Conservation (phyloP, 1,139 yeast genomes). For the Geotrichum klebahnii region DNA sequence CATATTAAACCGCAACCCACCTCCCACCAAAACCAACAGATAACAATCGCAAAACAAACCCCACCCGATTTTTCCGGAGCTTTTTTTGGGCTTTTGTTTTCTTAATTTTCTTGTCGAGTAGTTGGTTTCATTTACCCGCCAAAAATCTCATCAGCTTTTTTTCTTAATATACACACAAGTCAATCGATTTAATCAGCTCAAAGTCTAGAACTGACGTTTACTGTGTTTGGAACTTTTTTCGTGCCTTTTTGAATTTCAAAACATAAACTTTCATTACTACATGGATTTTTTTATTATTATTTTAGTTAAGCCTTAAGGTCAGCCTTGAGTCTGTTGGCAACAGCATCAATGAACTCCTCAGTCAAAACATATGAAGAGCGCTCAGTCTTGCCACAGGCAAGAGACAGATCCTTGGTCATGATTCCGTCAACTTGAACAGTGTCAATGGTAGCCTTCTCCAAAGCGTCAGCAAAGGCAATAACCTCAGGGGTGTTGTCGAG, state of each 20-base stretch:
- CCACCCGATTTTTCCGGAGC: too few species aligned
- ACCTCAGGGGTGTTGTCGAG: conserved; percentile 84
- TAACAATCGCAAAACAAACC: too few species aligned
- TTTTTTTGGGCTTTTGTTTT: too few species aligned
- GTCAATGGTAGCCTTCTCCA: conserved; percentile 79
- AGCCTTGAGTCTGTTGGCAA: conserved; percentile 49
- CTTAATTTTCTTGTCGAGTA: too few species aligned
- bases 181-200: too few species aligned
- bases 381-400: conserved; percentile 80
- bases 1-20: too few species aligned
- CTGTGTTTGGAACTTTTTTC: background rate
- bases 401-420: conserved; percentile 94
- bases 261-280: conserved; percentile 1
- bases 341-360: conserved; percentile 85
- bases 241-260: background rate
- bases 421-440: conserved; percentile 80
- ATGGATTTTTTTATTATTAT: background rate
- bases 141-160: too few species aligned
- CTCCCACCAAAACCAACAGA: too few species aligned
- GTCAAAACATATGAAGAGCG: conserved; percentile 79
- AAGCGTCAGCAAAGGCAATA: conserved; percentile 64
- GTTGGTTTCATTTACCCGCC: too few species aligned
- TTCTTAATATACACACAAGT: too few species aligned
- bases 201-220: too few species aligned
- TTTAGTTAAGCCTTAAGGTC: conserved; percentile 25